Conservation (phyloP, 2,329 filamentous ascomycete species). For the Alternaria sp. region DNA sequence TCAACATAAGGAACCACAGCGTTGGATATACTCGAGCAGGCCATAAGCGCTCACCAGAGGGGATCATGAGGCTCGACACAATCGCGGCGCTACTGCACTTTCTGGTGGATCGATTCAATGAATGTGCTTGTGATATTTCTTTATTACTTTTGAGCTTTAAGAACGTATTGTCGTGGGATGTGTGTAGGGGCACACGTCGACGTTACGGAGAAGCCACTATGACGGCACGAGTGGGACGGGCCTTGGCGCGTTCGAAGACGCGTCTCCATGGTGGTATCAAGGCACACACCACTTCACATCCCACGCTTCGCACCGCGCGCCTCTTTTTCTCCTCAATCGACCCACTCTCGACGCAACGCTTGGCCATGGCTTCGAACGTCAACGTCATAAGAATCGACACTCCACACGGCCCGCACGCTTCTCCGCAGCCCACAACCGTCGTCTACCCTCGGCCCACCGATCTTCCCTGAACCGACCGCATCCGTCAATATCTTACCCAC, state of each 20-base stretch:
- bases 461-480: not conserved
- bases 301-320: not conserved
- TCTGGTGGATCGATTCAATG: not conserved
- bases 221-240: not conserved
- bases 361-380: not conserved
- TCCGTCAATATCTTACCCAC: not conserved
- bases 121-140: not conserved
- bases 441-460: not conserved
- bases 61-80: not conserved
- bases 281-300: not conserved
- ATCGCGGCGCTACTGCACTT: not conserved
- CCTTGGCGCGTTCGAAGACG: not conserved
- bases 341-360: not conserved
- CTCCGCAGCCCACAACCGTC: not conserved
- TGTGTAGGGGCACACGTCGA: not conserved
- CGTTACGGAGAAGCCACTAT: not conserved
- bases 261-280: not conserved
- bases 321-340: not conserved
- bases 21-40: not conserved
- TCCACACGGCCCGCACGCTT: not conserved
- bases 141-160: not conserved
- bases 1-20: not conserved
- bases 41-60: not conserved
- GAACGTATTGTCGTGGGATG: not conserved
- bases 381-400: not conserved